Percentiles rank a stretch among this genome's conserved stretches.
These are phyloP conservation scores for Colletotrichum chlorophyti DNA, from an alignment of 2,329 filamentous ascomycete species.

Conservation along the genomic window DNA sequence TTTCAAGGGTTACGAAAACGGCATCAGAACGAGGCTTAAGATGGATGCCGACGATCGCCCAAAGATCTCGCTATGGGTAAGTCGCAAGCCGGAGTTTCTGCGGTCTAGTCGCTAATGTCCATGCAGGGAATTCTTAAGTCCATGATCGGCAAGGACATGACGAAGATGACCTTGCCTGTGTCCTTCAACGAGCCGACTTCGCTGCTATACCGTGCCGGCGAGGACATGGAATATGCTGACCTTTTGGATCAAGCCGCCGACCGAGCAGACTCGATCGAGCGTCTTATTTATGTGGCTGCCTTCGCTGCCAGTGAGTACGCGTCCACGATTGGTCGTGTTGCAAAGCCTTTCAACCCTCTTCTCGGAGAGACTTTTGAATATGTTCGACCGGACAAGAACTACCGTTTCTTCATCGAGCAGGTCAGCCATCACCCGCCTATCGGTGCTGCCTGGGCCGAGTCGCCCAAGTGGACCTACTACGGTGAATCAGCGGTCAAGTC, in stretches of 20 bases:
- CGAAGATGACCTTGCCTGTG: constrained; percentile 97
- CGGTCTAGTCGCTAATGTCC: neutral
- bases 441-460: constrained; percentile 91
- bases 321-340: constrained; percentile 94
- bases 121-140: constrained; percentile 90
- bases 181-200: constrained; percentile 99
- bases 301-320: constrained; percentile 98
- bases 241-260: constrained; percentile 89
- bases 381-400: constrained; percentile 92
- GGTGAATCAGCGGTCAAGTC: constrained; percentile 95
- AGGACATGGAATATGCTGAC: constrained; percentile 98
- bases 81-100: constrained; percentile 37
- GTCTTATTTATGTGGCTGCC: constrained; percentile 91
- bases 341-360: constrained; percentile 97
- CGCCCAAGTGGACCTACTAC: constrained; percentile 95
- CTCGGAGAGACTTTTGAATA: constrained; percentile 98
- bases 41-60: constrained; percentile 92
- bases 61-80: constrained; percentile 94
- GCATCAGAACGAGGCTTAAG: constrained; percentile 78
- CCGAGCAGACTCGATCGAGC: constrained; percentile 84
- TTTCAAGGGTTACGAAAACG: constrained; percentile 91
- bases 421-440: constrained; percentile 97
- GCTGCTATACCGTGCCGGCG: constrained; percentile 89
- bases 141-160: constrained; percentile 99
- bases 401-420: constrained; percentile 98